phyloP scores from a whole-genome alignment of 805 yeast genomes.

The Cyberlindnera amylophila region DNA sequence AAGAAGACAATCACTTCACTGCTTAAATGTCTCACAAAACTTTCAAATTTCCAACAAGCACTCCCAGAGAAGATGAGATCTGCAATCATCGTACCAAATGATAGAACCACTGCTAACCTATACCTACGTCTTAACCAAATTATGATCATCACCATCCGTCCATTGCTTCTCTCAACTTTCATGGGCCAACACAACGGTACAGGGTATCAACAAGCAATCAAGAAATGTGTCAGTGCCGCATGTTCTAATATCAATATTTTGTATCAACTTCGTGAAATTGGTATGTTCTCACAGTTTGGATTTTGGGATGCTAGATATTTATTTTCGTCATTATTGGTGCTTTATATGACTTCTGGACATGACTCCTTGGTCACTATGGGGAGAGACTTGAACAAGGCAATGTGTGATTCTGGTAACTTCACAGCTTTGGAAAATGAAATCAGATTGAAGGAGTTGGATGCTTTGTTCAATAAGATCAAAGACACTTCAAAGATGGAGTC shows the following conservation, averaged over 20 bases:
- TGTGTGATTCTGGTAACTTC: constrained; percentile 30
- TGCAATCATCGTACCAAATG: constrained; percentile 17
- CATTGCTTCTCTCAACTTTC: constrained; percentile 33
- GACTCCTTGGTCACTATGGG: constrained; percentile 22
- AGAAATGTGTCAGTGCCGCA: constrained; percentile 31
- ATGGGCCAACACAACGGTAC: constrained; percentile 26
- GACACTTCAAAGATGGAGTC: constrained; percentile 7
- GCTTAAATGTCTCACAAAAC: constrained; percentile 22
- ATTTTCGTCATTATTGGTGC: constrained; percentile 33
- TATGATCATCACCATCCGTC: constrained; percentile 34
- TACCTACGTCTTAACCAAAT: constrained; percentile 34
- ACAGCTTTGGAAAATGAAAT: constrained; percentile 31
- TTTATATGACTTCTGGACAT: constrained; percentile 26
- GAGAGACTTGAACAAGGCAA: constrained; percentile 23
- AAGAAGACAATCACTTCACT: constrained; percentile 26
- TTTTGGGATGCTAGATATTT: constrained; percentile 39
- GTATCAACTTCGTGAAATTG: constrained; percentile 26
- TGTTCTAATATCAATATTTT: constrained; percentile 31
- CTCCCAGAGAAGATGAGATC: constrained; percentile 21
- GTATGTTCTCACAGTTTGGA: constrained; percentile 34
- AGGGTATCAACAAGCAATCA: constrained; percentile 27
- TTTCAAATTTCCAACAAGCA: constrained; percentile 24
- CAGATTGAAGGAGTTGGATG: constrained; percentile 26
- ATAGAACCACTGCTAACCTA: constrained; percentile 31
- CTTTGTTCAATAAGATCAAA: constrained; percentile 16